Evolutionary conservation across 768 basidiomycete genomes (phyloP), one percentile per base, ranked within the genome.

Genomic region (Obba rivulosa): DNA sequence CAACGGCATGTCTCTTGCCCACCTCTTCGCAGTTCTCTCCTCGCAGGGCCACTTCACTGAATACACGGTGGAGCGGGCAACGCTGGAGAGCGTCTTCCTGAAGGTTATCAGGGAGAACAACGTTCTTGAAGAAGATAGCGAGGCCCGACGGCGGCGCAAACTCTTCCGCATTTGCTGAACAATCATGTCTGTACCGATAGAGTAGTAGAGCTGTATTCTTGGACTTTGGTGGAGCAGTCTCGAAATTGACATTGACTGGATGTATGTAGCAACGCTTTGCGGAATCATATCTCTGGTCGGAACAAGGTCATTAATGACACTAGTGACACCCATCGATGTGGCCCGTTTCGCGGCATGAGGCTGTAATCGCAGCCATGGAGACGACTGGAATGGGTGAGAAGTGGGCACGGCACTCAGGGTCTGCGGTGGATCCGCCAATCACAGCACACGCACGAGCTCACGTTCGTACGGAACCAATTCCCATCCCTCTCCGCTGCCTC

Each of bases 51-150:
- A 76, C 57, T 82, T 81, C 51, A 62, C 75, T 2, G 83, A 87
- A 54, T 85, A 84, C 49, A 84, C 83, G 0, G 83, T 86, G 9
- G 85, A 85, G 64, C 79, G 77, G 47, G 78, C 81, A 8, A 79
- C 80, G 5, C 55, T 87, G 52, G 85, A 87, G 63, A 86, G 80
- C 51, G 81, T 84, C 14, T 87, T 87, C 64, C 60, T 87, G 56
- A 82, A 83, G 59, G 81, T 85, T 17, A 82, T 85, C 49, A 66
- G 81, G 49, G 77, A 76, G 55, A 80, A 83, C 45, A 68, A 81
- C 55, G 76, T 81, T 2, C 55, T 63, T 11, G 83, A 85, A 58
- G 70, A 75, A 53, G 74, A 75, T 45, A 56, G 25, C 3, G 49
- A 49, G 48, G 39, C 41, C 35, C 31, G 36, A 38, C 17, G 49